Conservation (phyloP, 176 grass and related monocot genomes). For the Lolium rigidum region DNA sequence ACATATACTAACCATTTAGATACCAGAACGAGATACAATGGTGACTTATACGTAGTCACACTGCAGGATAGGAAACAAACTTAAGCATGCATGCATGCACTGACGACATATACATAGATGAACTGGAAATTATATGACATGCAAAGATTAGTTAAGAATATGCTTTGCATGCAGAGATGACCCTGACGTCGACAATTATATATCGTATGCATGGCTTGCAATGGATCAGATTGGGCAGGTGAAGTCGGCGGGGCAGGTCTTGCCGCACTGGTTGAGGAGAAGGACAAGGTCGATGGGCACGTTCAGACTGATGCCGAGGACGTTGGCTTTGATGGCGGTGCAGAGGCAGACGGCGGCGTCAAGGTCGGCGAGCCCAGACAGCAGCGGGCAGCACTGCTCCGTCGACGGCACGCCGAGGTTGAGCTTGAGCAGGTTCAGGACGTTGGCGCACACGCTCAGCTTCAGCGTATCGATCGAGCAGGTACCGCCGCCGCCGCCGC, state of each 20-base stretch:
- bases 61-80: background rate
- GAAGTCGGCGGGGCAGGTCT: conserved; percentile 60
- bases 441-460: conserved; percentile 40
- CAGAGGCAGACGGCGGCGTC: conserved; percentile 62
- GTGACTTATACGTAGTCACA: background rate
- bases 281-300: conserved; percentile 56
- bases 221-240: conserved; percentile 37
- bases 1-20: background rate
- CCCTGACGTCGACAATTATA: too few species aligned
- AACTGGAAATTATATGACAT: background rate
- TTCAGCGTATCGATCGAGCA: conserved; percentile 60
- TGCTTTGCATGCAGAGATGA: background rate
- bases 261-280: conserved; percentile 72
- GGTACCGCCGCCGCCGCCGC: background rate
- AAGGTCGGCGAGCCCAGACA: conserved; percentile 35
- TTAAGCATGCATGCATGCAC: background rate
- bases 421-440: conserved; percentile 50
- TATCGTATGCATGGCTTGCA: too few species aligned
- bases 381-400: conserved; percentile 50
- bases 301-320: conserved; percentile 62
- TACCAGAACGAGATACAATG: background rate
- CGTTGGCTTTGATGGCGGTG: conserved; percentile 63
- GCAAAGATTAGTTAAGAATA: background rate
- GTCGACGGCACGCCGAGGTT: conserved; percentile 29
- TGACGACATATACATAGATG: background rate